Base-by-base conservation (phyloP, 768 basidiomycete species). In the Trichaptum fuscoviolaceum region DNA sequence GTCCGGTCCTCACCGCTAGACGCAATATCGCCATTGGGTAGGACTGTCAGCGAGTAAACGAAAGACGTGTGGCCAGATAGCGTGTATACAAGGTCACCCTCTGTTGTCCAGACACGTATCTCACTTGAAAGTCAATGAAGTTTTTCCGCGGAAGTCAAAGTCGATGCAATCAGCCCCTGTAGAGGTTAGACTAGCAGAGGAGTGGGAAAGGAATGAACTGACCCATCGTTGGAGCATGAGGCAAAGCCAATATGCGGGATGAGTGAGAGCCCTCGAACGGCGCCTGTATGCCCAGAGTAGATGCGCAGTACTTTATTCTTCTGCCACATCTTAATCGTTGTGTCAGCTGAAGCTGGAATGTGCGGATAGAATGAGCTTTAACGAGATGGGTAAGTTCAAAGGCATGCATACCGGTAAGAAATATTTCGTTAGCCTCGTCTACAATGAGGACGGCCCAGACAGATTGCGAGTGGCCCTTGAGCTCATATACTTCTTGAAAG, bases 31-130 rank as follows among this genome's bases (percentile, higher is more conserved):
- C 96, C 92, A 68, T 78, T 87, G 1, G 95, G 90, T 23, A 98
- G 82, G 23, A 92, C 85, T 0, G 92, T 85, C 17, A 99, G 76
- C 66, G 91, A 90, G 79, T 99, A 99, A 17, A 99, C 94, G 75
- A 98, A 99, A 24, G 95, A 97, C 1, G 95, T 96, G 75, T 99
- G 97, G 0, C 95, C 97, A 4, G 91, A 89, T n/a, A 99, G 77
- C 0, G 88, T 86, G 73, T 90, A 89, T 64, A 90, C 81, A 60
- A 84, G 73, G 74, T 92, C 92, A 66, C 93, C 92, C 64, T 86
- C 89, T 57, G 94, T 82, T 15, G 92, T 90, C 92, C 96, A 99
- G 23, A 97, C 87, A 62, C 89, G 92, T 69, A 99, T 92, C 77
- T 95, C 90, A 70, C 96, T n/a, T 97, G 68, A 65, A 52, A 15